Conservation (phyloP, 2,329 filamentous ascomycete genomes). For the Lachnellula hyalina region DNA sequence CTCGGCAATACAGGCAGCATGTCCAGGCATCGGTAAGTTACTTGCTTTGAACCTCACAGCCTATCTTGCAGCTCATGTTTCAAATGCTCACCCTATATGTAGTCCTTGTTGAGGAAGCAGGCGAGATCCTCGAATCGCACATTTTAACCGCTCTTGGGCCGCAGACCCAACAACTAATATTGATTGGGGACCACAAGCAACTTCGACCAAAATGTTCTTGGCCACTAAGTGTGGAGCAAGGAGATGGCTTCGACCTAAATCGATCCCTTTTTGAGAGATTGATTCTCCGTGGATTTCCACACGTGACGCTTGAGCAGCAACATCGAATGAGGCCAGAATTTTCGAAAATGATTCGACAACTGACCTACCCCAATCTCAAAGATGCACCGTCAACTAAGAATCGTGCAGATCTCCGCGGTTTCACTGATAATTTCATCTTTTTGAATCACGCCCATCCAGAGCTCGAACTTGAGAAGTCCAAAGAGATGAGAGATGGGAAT, state of each 20-base stretch:
- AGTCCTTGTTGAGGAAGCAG: slow-evolving; percentile 63
- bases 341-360: slow-evolving; percentile 48
- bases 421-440: slow-evolving; percentile 58
- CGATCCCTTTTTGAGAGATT: slow-evolving; percentile 65
- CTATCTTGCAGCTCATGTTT: neutral
- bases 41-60: slow-evolving; percentile 28
- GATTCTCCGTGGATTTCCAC: slow-evolving; percentile 48
- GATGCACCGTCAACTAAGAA: slow-evolving; percentile 47
- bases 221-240: slow-evolving; percentile 55
- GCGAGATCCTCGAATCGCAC: slow-evolving; percentile 66
- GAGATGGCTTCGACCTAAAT: slow-evolving; percentile 62
- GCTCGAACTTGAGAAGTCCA: slow-evolving; percentile 35
- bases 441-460: slow-evolving; percentile 58
- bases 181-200: slow-evolving; percentile 72
- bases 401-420: slow-evolving; percentile 47
- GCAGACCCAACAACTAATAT: slow-evolving; percentile 55
- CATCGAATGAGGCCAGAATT: slow-evolving; percentile 68
- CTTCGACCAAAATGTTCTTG: slow-evolving; percentile 64
- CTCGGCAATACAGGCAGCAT: slow-evolving; percentile 46
- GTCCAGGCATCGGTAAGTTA: slow-evolving; percentile 43
- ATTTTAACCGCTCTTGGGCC: slow-evolving; percentile 54
- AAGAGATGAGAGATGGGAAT: slow-evolving; percentile 46
- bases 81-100: neutral
- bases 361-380: slow-evolving; percentile 58
- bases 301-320: slow-evolving; percentile 53